Evolutionary conservation across 1,284 basidiomycete species (phyloP).

Genomic region (Marasmius sp.): DNA sequence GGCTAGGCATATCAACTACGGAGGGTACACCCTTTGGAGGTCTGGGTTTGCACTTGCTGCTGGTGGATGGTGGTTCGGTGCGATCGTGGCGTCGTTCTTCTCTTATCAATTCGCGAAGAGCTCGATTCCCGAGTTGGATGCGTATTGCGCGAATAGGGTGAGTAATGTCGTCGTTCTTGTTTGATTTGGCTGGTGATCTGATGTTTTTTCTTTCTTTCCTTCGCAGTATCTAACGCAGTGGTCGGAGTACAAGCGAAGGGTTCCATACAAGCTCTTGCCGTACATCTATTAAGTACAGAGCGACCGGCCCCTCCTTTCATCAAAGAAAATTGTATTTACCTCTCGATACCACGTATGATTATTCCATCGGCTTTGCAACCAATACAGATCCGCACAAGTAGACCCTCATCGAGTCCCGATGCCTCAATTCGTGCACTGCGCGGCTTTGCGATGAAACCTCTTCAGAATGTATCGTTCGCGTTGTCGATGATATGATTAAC

Average conservation of each 20-base stretch:
- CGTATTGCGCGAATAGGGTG: constrained; percentile 4
- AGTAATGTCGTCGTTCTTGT: background rate
- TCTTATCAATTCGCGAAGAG: constrained; percentile 5
- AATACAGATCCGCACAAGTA: too few relatives aligned
- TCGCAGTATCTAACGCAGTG: constrained; percentile 16
- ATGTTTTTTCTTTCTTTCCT: background rate
- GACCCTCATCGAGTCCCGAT: too few relatives aligned
- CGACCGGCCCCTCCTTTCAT: too few relatives aligned
- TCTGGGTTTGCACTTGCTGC: constrained; percentile 17
- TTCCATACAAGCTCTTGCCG: constrained; percentile 19
- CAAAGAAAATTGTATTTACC: too few relatives aligned
- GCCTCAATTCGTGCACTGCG: too few relatives aligned
- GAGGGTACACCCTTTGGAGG: constrained; percentile 22
- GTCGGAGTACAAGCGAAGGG: constrained; percentile 17
- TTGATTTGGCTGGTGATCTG: background rate
- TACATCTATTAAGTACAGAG: constrained; percentile 12
- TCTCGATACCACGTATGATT: too few relatives aligned
- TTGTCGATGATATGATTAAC: too few relatives aligned
- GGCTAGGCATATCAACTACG: constrained; percentile 23
- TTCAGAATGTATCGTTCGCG: too few relatives aligned
- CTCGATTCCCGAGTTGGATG: constrained; percentile 11
- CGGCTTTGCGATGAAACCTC: too few relatives aligned
- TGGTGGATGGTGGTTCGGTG: constrained; percentile 7
- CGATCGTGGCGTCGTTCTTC: background rate
- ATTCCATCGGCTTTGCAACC: too few relatives aligned